Evolutionary conservation across 1,284 basidiomycete genomes (phyloP), one percentile per base, ranked within the genome.

Genomic region (Microbotryum violaceum): DNA sequence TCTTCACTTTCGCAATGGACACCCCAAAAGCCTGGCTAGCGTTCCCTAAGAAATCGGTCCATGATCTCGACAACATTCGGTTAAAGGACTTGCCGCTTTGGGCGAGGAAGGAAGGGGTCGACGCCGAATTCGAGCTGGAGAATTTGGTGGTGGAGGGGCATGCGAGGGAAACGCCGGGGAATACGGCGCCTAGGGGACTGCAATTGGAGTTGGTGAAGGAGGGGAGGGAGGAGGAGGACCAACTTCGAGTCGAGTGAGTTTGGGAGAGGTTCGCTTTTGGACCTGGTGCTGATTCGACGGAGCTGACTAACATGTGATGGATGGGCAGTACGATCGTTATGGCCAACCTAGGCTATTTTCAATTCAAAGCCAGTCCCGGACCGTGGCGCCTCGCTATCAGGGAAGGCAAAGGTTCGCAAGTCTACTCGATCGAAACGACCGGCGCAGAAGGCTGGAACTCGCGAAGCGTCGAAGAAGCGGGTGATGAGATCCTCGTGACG

Each of bases 61-160:
- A 96, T 68, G 94, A 98, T 74, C 83, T 98, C 27, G 96, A 98
- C 78, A 98, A 98, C 73, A 88, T 98, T 60, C 87, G 92, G 49
- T 82, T 97, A 8, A 80, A 81, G 6, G 82, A 83, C 47, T 78
- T 92, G 3, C 79, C 82, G 2, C 75, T 78, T 0, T 23, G 33
- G 29, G 8, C 33, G 21, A 56, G 57, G 21, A 23, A 20, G 1
- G 75, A 68, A 0, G 79, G 86, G 6, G 81, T 97, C n/a, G 83
- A 89, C 60, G 87, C 87, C 0, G 77, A 86, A 37, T 97, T 94
- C 77, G 84, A 87, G 60, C 83, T 98, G 12, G 91, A 96, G 72
- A 88, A 91, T 69, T 81, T 98, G 25, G 85, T 97, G 44, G 82
- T 97, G 52, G 93, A 97, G 74, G 94, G 96, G 1, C 92, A 97